phyloP scores from a whole-genome alignment of 169 alveolate species.

The Plasmodium malariae region DNA sequence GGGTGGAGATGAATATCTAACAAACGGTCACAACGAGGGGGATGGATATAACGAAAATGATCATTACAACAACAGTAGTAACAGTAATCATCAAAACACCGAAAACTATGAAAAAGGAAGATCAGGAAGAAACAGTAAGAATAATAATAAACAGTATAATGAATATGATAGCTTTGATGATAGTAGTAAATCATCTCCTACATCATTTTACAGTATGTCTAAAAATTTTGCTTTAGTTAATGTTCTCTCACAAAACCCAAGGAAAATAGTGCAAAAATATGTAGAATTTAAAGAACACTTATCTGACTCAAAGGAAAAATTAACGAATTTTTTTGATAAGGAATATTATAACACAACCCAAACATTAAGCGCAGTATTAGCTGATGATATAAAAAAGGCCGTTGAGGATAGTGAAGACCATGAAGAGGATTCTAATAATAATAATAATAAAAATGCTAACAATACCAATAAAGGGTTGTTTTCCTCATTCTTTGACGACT shows the following conservation, averaged over 20 bases:
- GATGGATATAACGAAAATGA: background rate
- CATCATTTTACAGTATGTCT: constrained; percentile 11
- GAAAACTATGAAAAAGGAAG: constrained; percentile 2
- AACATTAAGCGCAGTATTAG: constrained; percentile 3
- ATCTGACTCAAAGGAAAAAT: constrained; percentile 17
- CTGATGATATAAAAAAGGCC: constrained; percentile 32
- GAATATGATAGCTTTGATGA: background rate
- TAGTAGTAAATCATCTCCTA: background rate
- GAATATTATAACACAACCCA: constrained; percentile 43
- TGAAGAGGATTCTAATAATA: too few relatives aligned
- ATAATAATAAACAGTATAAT: background rate
- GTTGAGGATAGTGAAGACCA: constrained; percentile 17
- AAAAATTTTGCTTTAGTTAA: constrained; percentile 39
- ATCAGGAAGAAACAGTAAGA: background rate
- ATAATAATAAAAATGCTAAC: too few relatives aligned
- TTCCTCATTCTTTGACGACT: constrained; percentile 25
- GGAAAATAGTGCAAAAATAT: constrained; percentile 36
- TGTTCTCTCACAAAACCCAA: constrained; percentile 26
- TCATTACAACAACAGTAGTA: background rate
- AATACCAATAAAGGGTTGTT: constrained; percentile 17
- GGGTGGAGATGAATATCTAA: background rate
- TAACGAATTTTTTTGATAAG: constrained; percentile 25
- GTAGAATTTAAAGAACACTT: constrained; percentile 47
- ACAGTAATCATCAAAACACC: background rate
- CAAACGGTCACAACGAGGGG: background rate